Conservation (phyloP, 768 basidiomycete genomes). For the Hirschioporus abietinus region DNA sequence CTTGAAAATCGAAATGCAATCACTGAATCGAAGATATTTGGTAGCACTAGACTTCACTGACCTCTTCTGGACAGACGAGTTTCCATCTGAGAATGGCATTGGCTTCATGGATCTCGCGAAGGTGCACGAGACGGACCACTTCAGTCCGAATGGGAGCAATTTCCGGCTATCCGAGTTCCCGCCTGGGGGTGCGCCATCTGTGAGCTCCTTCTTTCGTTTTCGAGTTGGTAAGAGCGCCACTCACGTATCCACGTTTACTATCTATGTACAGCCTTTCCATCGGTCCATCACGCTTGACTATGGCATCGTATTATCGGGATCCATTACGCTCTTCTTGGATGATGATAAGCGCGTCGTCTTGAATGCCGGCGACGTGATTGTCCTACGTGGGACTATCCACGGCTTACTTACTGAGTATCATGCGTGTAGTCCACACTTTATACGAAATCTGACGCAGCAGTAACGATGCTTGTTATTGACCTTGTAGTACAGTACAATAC, state of each 20-base stretch:
- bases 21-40: too few species aligned
- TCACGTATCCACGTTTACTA: background rate
- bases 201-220: background rate
- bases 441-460: too few species aligned
- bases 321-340: constrained; percentile 18
- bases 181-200: constrained; percentile 14
- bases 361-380: constrained; percentile 19
- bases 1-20: too few species aligned
- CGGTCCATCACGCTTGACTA: constrained; percentile 22
- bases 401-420: background rate
- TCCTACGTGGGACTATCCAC: constrained; percentile 23
- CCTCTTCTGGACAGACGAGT: background rate
- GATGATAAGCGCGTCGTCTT: constrained; percentile 17
- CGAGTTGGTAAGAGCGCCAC: too few species aligned
- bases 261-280: constrained; percentile 15
- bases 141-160: constrained; percentile 13
- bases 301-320: constrained; percentile 17
- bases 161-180: constrained; percentile 17
- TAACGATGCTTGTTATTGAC: too few species aligned
- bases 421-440: too few species aligned
- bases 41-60: too few species aligned
- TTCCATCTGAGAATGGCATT: constrained; percentile 8
- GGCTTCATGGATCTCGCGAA: background rate
- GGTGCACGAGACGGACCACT: constrained; percentile 6
- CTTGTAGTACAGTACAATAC: too few species aligned